Evolutionary conservation across 192 early-diverging fungal species (phyloP), one percentile per base, ranked within the genome.

Genomic region (Geranomyces variabilis): DNA sequence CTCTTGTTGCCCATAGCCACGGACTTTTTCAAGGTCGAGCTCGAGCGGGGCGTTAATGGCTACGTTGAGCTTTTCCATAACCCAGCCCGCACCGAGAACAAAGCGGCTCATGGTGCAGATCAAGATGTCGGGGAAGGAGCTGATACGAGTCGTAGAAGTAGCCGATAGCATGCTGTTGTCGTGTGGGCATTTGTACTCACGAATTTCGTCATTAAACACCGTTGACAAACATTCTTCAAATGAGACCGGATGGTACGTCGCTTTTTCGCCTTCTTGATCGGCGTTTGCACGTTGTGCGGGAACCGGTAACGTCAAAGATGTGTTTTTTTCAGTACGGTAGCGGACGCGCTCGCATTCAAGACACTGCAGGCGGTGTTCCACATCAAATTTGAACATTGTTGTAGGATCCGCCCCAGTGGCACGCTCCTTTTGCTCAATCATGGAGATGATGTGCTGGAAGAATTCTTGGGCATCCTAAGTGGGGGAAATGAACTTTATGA

Each of bases 381-480:
- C 81, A 9, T 60, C 77, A 60, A 95, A 96, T 60, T 93, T 84
- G 79, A 96, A 97, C 2, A 88, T 80, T 17, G 78, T 76, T 17
- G 92, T 92, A 12, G 95, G 94, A 68, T 96, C 91, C 22, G 72
- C 70, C 0, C 86, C 79, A 4, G 13, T 13, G 5, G 82, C 73
- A 44, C 91, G 90, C 67, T 99, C 94, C 45, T 87, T 90, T 58
- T 94, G 86, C 63, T 90, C 82, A 53, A 96, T 79, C 24, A 88
- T 80, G 53, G 91, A 90, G 59, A 86, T 69, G 34, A 96, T 70
- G 63, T 93, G 88, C 70, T 90, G 90, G 64, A 94, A 86, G 72
- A 96, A 99, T 78, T 99, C 97, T 70, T 90, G 93, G 0, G 96
- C 94, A 74, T 99, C 97, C 86, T 78, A 41, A 3, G 36, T 7